Evolutionary conservation across 2,329 filamentous ascomycete species (phyloP).

Genomic region (Dothiorella sarmentorum): DNA sequence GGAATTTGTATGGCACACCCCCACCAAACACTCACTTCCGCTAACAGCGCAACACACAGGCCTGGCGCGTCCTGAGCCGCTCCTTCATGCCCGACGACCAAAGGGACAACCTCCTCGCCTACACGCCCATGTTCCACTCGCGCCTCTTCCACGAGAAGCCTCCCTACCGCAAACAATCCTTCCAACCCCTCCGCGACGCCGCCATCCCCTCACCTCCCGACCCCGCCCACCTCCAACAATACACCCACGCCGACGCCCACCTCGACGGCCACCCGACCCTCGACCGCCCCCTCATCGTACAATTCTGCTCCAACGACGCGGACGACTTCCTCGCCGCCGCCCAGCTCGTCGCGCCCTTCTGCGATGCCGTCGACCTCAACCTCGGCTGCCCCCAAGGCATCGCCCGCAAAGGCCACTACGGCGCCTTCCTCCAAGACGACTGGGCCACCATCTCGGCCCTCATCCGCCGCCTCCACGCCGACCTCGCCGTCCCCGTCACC

Average conservation of each 20-base stretch:
- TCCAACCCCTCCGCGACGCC: constrained; percentile 62
- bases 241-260: constrained; percentile 28
- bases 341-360: constrained; percentile 74
- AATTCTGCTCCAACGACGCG: constrained; percentile 91
- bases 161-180: constrained; percentile 75
- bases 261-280: constrained; percentile 83
- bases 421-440: constrained; percentile 92
- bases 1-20: constrained; percentile 71
- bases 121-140: constrained; percentile 95
- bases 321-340: constrained; percentile 78
- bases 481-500: constrained; percentile 80
- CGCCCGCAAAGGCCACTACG: constrained; percentile 84
- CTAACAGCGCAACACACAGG: constrained; percentile 53
- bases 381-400: constrained; percentile 96
- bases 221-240: constrained; percentile 32
- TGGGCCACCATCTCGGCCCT: constrained; percentile 78
- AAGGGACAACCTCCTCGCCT: constrained; percentile 66
- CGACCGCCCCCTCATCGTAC: constrained; percentile 89
- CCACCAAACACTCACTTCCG: background rate
- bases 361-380: constrained; percentile 94
- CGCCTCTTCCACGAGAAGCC: constrained; percentile 76
- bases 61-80: constrained; percentile 93
- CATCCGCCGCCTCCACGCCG: constrained; percentile 75
- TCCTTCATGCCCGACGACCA: constrained; percentile 70
- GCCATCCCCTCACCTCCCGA: constrained; percentile 35